Conservation (phyloP, 208 protist genomes). For the Acanthamoeba castellanii region DNA sequence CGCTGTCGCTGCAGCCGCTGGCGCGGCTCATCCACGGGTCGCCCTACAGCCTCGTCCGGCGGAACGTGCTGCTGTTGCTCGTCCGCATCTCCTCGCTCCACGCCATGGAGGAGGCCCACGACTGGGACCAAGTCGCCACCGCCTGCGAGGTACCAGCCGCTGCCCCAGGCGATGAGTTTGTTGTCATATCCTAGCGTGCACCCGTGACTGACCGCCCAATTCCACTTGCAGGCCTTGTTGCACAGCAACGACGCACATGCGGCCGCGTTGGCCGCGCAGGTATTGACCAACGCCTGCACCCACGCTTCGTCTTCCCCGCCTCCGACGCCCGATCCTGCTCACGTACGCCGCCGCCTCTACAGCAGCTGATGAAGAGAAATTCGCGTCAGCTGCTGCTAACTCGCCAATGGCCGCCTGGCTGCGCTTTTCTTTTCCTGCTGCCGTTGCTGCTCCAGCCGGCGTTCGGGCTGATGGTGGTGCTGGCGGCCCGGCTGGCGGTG, state of each 20-base stretch:
- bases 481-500: background rate
- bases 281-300: constrained; percentile 11
- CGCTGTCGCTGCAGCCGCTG: background rate
- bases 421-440: background rate
- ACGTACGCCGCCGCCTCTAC: background rate
- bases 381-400: too few relatives aligned
- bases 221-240: background rate
- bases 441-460: background rate
- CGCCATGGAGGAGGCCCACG: background rate
- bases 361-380: too few relatives aligned
- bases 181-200: background rate
- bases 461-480: constrained; percentile 23
- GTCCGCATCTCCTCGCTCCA: constrained; percentile 8
- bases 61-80: constrained; percentile 4
- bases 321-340: background rate
- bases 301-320: background rate
- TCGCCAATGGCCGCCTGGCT: too few relatives aligned
- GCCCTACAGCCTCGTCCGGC: constrained; percentile 7
- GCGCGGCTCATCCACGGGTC: background rate
- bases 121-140: background rate
- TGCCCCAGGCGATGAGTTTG: background rate
- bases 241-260: constrained; percentile 7
- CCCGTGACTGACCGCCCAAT: background rate
- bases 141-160: background rate
- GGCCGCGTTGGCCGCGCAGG: background rate